Conservation (phyloP, 2,329 filamentous ascomycete genomes). For the Apiospora aurea region DNA sequence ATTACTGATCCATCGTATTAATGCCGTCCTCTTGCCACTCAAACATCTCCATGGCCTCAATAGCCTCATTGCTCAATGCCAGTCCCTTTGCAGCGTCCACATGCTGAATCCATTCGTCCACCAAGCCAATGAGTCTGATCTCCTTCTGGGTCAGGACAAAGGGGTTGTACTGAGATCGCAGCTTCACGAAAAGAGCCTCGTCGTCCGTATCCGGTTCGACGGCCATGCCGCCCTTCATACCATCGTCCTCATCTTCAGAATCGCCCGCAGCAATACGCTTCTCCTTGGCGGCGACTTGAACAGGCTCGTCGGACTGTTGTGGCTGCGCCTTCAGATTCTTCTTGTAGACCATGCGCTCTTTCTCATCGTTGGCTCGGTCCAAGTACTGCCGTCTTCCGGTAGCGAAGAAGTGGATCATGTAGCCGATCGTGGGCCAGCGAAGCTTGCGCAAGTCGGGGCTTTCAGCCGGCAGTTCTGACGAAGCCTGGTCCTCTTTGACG, state of each 20-base stretch:
- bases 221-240: background rate
- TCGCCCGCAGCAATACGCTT: background rate
- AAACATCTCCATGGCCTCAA: background rate
- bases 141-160: background rate
- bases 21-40: too few relatives aligned
- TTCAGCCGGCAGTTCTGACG: background rate
- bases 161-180: background rate
- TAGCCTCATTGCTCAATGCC: background rate
- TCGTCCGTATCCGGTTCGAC: background rate
- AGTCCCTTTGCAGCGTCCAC: background rate
- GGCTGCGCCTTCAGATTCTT: background rate
- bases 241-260: background rate
- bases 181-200: background rate
- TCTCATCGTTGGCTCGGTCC: background rate
- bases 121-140: background rate
- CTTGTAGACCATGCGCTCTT: conserved; percentile 4
- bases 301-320: background rate
- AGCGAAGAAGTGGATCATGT: background rate
- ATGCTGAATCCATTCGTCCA: background rate
- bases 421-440: background rate
- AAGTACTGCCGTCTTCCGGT: background rate
- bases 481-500: too few relatives aligned
- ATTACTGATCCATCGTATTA: too few relatives aligned
- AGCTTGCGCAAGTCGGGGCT: background rate
- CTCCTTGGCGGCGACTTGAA: background rate